Evolutionary conservation across 768 basidiomycete genomes (phyloP).

Genomic region (Mycena metata): DNA sequence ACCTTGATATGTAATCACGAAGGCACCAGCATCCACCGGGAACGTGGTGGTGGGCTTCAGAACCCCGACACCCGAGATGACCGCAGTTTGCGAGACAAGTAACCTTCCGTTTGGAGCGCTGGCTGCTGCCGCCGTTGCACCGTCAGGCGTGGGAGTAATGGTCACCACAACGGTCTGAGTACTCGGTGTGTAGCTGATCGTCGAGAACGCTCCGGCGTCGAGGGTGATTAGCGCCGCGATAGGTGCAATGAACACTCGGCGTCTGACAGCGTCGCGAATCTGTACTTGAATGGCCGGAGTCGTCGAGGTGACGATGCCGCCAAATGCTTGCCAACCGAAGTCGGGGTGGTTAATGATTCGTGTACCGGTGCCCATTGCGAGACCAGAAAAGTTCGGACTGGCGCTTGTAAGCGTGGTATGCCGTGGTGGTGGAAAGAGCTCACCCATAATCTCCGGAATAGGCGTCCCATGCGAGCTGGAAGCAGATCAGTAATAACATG

Average conservation of each 20-base stretch:
- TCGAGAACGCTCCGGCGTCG: conserved; percentile 67
- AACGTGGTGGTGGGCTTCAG: conserved; percentile 57
- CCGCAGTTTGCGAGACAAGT: conserved; percentile 60
- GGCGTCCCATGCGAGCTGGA: conserved; percentile 63
- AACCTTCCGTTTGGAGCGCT: conserved; percentile 61
- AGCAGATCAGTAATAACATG: background rate
- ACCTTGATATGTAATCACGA: conserved; percentile 56
- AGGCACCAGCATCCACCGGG: conserved; percentile 60
- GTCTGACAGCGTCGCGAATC: conserved; percentile 61
- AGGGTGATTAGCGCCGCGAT: conserved; percentile 60
- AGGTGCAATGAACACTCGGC: conserved; percentile 66
- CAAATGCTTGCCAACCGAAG: conserved; percentile 75
- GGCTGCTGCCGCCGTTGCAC: conserved; percentile 55
- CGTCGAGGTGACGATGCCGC: conserved; percentile 60
- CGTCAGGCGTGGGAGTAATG: conserved; percentile 55
- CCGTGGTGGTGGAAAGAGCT: background rate
- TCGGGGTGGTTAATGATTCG: conserved; percentile 65
- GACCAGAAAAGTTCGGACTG: conserved; percentile 67
- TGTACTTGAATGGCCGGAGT: conserved; percentile 59
- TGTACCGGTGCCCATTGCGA: conserved; percentile 63
- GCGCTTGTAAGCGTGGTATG: background rate
- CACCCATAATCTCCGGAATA: conserved; percentile 70
- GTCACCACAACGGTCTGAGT: conserved; percentile 56
- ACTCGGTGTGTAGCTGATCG: conserved; percentile 55
- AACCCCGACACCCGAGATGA: conserved; percentile 52